Evolutionary conservation across 2,329 filamentous ascomycete species (phyloP).

Genomic region (Colletotrichum sansevieriae): DNA sequence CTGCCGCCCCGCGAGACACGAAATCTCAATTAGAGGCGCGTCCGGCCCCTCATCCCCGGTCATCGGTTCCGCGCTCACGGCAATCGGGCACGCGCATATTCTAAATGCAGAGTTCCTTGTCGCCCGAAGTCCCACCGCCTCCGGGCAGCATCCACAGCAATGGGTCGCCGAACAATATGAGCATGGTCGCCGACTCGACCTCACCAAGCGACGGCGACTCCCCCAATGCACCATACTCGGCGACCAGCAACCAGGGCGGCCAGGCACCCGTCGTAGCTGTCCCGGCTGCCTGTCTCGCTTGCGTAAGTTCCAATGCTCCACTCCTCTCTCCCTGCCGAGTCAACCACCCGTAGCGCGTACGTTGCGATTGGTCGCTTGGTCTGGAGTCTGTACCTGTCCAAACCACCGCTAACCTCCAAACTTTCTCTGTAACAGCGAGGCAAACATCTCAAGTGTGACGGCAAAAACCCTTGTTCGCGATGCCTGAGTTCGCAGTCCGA

Average conservation of each 20-base stretch:
- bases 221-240: slow-evolving; percentile 43
- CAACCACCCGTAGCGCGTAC: not conserved
- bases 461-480: slow-evolving; percentile 75
- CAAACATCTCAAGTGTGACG: slow-evolving; percentile 84
- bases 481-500: slow-evolving; percentile 70
- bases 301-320: slow-evolving; percentile 57
- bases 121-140: slow-evolving; percentile 31
- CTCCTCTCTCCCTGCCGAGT: not conserved
- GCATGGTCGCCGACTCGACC: slow-evolving; percentile 31
- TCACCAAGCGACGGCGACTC: slow-evolving; percentile 42
- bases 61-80: slow-evolving; percentile 16
- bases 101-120: slow-evolving; percentile 31
- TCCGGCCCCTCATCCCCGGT: not conserved
- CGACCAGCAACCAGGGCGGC: slow-evolving; percentile 39
- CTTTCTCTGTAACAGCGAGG: slow-evolving; percentile 56
- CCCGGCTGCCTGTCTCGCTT: slow-evolving; percentile 67
- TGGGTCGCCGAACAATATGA: slow-evolving; percentile 32
- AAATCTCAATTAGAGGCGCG: not conserved
- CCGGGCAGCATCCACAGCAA: slow-evolving; percentile 37
- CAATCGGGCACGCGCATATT: slow-evolving; percentile 10
- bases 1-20: not conserved
- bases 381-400: not conserved
- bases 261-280: slow-evolving; percentile 55
- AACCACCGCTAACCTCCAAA: slow-evolving; percentile 10
- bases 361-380: slow-evolving; percentile 4